A percentile compares a stretch with the other conserved stretches of the same genome.
Evolutionary conservation across 768 basidiomycete genomes (phyloP).

Genomic region (Leccinum variicolor): DNA sequence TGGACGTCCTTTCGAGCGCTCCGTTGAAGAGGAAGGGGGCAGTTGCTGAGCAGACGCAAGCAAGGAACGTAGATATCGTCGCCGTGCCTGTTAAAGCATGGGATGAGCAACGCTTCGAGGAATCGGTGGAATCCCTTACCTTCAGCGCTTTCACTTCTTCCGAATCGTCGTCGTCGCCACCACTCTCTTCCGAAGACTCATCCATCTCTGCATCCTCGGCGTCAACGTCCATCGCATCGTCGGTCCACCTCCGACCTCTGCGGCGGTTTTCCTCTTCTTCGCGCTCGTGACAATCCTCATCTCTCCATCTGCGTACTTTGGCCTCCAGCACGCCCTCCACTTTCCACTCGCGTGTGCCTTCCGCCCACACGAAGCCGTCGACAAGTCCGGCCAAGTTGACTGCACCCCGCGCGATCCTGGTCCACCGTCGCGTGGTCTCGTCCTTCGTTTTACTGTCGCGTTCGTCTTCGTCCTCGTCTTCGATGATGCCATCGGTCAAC

Average conservation of each 20-base stretch:
- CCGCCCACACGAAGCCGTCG: constrained; percentile 70
- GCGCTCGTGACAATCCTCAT: constrained; percentile 62
- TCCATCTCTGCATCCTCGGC: constrained; percentile 47
- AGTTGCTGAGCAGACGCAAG: constrained; percentile 44
- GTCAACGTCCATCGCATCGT: constrained; percentile 73
- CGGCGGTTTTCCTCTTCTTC: constrained; percentile 68
- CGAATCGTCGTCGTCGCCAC: constrained; percentile 65
- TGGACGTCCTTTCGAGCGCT: constrained; percentile 27
- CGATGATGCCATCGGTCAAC: constrained; percentile 74
- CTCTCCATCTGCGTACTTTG: constrained; percentile 68
- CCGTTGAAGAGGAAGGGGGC: constrained; percentile 22
- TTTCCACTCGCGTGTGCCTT: constrained; percentile 57
- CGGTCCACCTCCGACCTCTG: constrained; percentile 58
- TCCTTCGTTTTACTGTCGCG: constrained; percentile 20
- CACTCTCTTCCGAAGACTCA: constrained; percentile 41
- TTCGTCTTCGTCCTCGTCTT: constrained; percentile 65
- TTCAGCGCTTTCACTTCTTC: constrained; percentile 78
- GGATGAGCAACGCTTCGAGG: constrained; percentile 4
- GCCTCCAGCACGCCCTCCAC: constrained; percentile 63
- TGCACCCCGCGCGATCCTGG: constrained; percentile 65
- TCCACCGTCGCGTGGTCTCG: constrained; percentile 64
- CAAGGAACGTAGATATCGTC: constrained; percentile 70
- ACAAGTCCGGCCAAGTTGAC: constrained; percentile 66
- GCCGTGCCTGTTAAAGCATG: constrained; percentile 51
- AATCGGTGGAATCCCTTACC: constrained; percentile 39